Conservation (phyloP, 1,284 basidiomycete genomes). For the Ganoderma lingzhi region DNA sequence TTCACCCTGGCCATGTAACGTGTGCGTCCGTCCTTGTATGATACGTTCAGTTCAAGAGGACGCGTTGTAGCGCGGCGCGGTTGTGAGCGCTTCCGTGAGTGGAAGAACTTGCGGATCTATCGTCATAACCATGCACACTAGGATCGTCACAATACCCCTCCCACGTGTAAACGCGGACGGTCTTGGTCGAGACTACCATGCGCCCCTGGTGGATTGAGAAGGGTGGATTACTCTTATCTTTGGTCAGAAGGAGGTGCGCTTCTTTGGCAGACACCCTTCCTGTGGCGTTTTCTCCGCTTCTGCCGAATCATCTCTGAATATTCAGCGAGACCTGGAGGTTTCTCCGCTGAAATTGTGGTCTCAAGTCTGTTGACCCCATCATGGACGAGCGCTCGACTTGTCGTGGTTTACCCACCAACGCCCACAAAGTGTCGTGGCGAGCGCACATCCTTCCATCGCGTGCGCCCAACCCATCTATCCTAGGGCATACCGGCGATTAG, state of each 20-base stretch:
- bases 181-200: too few species aligned
- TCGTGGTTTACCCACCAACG: not conserved
- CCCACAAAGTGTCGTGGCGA: not conserved
- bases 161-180: too few species aligned
- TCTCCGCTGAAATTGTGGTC: not conserved
- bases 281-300: not conserved
- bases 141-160: too few species aligned
- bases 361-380: not conserved
- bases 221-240: not conserved
- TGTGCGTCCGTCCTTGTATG: slow-evolving; percentile 31
- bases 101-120: not conserved
- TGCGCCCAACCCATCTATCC: not conserved
- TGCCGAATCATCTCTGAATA: not conserved
- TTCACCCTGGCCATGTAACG: slow-evolving; percentile 30
- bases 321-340: not conserved
- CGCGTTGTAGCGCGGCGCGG: not conserved
- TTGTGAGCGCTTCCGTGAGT: not conserved
- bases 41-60: slow-evolving; percentile 16
- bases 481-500: not conserved
- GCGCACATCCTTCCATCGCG: not conserved
- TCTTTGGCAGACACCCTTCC: not conserved
- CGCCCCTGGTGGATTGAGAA: not conserved
- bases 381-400: not conserved
- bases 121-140: not conserved
- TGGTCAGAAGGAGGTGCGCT: not conserved